Evolutionary conservation across 768 basidiomycete genomes (phyloP).

Genomic region (Scleroderma bovista): DNA sequence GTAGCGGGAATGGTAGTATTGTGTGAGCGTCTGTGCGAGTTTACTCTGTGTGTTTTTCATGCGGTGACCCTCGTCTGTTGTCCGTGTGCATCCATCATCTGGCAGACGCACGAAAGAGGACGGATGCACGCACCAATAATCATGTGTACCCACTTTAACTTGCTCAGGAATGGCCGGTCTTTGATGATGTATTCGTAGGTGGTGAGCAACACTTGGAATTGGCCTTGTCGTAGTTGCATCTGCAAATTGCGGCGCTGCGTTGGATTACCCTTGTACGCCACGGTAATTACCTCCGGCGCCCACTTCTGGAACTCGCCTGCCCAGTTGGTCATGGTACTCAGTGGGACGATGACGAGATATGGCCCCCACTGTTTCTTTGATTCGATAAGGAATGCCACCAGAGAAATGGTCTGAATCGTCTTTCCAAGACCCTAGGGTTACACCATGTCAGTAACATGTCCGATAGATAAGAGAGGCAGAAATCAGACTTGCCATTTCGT

Average conservation of each 20-base stretch:
- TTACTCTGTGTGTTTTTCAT: slow-evolving; percentile 97
- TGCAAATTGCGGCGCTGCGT: slow-evolving; percentile 74
- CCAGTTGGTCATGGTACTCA: slow-evolving; percentile 98
- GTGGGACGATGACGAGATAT: slow-evolving; percentile 91
- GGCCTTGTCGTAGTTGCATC: slow-evolving; percentile 65
- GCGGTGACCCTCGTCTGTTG: slow-evolving; percentile 96
- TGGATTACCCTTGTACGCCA: slow-evolving; percentile 93
- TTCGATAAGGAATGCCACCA: slow-evolving; percentile 94
- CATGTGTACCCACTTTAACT: slow-evolving; percentile 96
- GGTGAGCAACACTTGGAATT: slow-evolving; percentile 90
- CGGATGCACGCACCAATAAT: slow-evolving; percentile 65
- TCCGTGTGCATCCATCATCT: slow-evolving; percentile 4
- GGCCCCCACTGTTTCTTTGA: slow-evolving; percentile 86
- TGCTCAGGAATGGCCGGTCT: slow-evolving; percentile 84
- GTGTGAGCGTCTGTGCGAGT: slow-evolving; percentile 82
- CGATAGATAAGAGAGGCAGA: neutral
- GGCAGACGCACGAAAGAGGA: neutral
- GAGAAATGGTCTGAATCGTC: slow-evolving; percentile 91
- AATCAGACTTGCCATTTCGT: slow-evolving; percentile 69
- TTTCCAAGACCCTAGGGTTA: slow-evolving; percentile 82
- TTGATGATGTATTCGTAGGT: slow-evolving; percentile 99
- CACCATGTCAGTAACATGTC: neutral
- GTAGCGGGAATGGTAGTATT: slow-evolving; percentile 88
- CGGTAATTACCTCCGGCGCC: slow-evolving; percentile 75
- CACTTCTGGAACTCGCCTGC: slow-evolving; percentile 95